Evolutionary conservation across 345 rosid species (phyloP), one percentile per base, ranked within the genome.

Genomic region (Citrus reticulata): DNA sequence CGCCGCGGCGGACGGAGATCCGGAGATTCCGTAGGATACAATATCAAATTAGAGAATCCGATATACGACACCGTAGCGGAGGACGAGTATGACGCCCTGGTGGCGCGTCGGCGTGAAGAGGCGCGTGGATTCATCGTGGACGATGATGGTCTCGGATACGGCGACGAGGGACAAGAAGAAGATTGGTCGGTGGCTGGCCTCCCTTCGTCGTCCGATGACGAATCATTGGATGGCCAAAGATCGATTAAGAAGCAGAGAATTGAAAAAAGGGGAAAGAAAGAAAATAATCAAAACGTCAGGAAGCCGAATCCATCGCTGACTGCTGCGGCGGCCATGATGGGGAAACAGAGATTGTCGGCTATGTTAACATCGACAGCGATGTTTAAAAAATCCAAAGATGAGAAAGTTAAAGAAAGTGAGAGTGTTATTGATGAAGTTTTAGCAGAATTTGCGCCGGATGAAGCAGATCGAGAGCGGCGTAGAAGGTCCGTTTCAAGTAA

Each of bases 141-240:
- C 30, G 99, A 96, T 64, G 92, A 87, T 9, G 94, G 87, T 61
- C 82, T 93, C 3, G 99, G 99, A 6, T 96, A 96, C 59, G 84
- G 82, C 49, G 98, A 96, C 72, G 94, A 91, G 54, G 99, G 97
- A 2, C 89, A 90, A 64, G 99, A 96, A 77, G 99, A 94, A 88
- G 99, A 96, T 70, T 96, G 96, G 95, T 79, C 93, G n/a, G 83
- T 73, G 20, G 83, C 94, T 3, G 89, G 88, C 19, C 72, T 89
- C 32, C 84, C 87, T 74, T 85, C 68, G 19, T 94, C 95, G 0
- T 91, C 98, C 0, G 97, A 89, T 62, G 99, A 92, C 24, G 78
- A 75, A 63, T 20, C 69, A 66, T 84, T 90, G 1, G 93, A 88
- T 29, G 90, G 87, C 29, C 90, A 75, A 79, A 86, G 51, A 80